phyloP scores from a whole-genome alignment of 208 protist species.

The Angomonas deanei region DNA sequence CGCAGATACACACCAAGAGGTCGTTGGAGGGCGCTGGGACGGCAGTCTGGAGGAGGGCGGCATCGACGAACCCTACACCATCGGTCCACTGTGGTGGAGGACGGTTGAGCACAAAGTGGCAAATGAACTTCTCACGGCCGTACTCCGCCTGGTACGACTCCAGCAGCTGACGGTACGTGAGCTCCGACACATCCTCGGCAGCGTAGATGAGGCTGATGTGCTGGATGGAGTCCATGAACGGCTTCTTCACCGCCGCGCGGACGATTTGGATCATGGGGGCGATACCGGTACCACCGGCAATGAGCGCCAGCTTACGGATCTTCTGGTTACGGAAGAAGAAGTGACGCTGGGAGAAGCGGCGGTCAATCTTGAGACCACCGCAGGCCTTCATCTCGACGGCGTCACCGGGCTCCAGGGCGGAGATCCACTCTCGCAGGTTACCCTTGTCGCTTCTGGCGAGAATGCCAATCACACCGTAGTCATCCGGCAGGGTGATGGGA shows the following conservation, averaged over 20 bases:
- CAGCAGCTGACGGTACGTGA: conserved; percentile 55
- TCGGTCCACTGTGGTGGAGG: conserved; percentile 59
- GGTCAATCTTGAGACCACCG: conserved; percentile 45
- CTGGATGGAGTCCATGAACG: conserved; percentile 41
- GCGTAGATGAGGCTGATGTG: conserved; percentile 67
- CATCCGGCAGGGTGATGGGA: conserved; percentile 70
- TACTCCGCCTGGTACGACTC: conserved; percentile 33
- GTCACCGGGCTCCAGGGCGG: conserved; percentile 55
- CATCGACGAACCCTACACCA: conserved; percentile 57
- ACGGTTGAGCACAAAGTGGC: conserved; percentile 58
- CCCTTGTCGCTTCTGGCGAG: conserved; percentile 52
- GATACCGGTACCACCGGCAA: conserved; percentile 84
- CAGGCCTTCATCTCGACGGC: conserved; percentile 75
- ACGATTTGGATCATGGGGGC: conserved; percentile 92
- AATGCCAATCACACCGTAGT: conserved; percentile 58
- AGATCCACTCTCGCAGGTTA: conserved; percentile 48
- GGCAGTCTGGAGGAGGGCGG: conserved; percentile 29
- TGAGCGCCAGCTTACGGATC: conserved; percentile 48
- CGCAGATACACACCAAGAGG: conserved; percentile 66
- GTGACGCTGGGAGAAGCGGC: conserved; percentile 34
- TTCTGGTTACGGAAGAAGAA: conserved; percentile 54
- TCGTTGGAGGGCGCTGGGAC: conserved; percentile 59
- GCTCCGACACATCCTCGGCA: conserved; percentile 47
- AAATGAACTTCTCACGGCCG: conserved; percentile 50
- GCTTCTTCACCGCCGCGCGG: conserved; percentile 66